Conservation (phyloP, 441 rosid species). For the Arabidopsis hybrid region DNA sequence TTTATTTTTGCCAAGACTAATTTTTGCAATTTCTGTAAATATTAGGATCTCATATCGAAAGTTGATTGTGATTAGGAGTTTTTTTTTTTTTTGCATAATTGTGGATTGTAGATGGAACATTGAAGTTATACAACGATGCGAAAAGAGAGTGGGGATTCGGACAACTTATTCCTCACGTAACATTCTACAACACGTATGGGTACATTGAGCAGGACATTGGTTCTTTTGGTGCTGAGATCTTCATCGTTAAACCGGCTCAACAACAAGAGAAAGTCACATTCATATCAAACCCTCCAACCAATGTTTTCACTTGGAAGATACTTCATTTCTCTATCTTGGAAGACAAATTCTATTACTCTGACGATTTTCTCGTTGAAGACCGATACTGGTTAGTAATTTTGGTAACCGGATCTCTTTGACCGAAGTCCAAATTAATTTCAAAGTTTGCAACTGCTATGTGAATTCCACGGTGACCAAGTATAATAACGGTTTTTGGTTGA, state of each 20-base stretch:
- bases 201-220: slow-evolving; percentile 35
- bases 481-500: background rate
- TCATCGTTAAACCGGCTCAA: slow-evolving; percentile 11
- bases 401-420: background rate
- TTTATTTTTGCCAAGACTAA: background rate
- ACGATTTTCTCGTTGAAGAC: slow-evolving; percentile 40
- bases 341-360: slow-evolving; percentile 41
- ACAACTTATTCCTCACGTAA: slow-evolving; percentile 37
- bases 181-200: slow-evolving; percentile 40
- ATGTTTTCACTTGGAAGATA: slow-evolving; percentile 42
- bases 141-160: slow-evolving; percentile 44
- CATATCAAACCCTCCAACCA: slow-evolving; percentile 35
- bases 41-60: background rate
- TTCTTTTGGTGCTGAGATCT: slow-evolving; percentile 46
- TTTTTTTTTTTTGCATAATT: background rate
- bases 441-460: background rate
- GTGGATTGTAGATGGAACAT: slow-evolving; percentile 36
- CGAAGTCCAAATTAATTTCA: background rate
- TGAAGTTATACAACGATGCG: background rate
- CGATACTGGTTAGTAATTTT: slow-evolving; percentile 43
- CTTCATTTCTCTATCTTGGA: slow-evolving; percentile 40
- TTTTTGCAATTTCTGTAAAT: background rate
- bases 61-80: background rate
- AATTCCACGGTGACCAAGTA: background rate
- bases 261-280: slow-evolving; percentile 44